Evolutionary conservation across 2,329 filamentous ascomycete genomes (phyloP).

Genomic region (Zopfia rhizophila): DNA sequence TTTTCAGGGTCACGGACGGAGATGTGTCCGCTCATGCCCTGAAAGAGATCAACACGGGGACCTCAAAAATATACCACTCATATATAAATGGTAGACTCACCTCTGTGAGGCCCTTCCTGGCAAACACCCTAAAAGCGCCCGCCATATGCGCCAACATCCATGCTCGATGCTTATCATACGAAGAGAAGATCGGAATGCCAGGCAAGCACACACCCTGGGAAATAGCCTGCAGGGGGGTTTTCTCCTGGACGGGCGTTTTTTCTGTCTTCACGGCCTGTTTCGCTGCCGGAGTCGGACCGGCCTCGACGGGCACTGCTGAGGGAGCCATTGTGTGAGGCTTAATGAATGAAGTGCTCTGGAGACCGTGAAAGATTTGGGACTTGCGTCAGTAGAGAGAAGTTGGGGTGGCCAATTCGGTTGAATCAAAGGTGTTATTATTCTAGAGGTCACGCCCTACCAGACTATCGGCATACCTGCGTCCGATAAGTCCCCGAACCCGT

Average conservation of each 20-base stretch:
- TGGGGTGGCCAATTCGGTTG: too few relatives aligned
- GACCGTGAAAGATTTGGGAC: too few relatives aligned
- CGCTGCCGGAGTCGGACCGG: slow-evolving; percentile 13
- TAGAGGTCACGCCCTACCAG: too few relatives aligned
- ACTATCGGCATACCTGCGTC: too few relatives aligned
- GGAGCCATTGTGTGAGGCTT: slow-evolving; percentile 48
- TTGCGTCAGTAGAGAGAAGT: too few relatives aligned
- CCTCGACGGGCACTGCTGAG: slow-evolving; percentile 35
- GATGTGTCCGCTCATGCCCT: slow-evolving; percentile 76
- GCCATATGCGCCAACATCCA: slow-evolving; percentile 75
- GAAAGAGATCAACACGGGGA: too few relatives aligned
- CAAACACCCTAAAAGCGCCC: slow-evolving; percentile 73
- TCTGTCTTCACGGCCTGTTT: slow-evolving; percentile 34
- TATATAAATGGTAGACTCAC: too few relatives aligned
- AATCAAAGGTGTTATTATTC: too few relatives aligned
- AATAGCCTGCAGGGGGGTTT: slow-evolving; percentile 54
- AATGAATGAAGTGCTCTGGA: too few relatives aligned
- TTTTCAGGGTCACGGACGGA: slow-evolving; percentile 73
- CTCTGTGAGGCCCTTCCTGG: slow-evolving; percentile 73
- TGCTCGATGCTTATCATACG: slow-evolving; percentile 66
- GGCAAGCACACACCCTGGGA: slow-evolving; percentile 59
- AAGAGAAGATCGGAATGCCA: slow-evolving; percentile 67
- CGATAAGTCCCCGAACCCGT: too few relatives aligned
- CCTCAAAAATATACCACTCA: too few relatives aligned
- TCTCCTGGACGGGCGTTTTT: slow-evolving; percentile 34